Evolutionary conservation across 2,329 filamentous ascomycete species (phyloP), one percentile per base, ranked within the genome.

Genomic region (Rhynchosporium secalis): DNA sequence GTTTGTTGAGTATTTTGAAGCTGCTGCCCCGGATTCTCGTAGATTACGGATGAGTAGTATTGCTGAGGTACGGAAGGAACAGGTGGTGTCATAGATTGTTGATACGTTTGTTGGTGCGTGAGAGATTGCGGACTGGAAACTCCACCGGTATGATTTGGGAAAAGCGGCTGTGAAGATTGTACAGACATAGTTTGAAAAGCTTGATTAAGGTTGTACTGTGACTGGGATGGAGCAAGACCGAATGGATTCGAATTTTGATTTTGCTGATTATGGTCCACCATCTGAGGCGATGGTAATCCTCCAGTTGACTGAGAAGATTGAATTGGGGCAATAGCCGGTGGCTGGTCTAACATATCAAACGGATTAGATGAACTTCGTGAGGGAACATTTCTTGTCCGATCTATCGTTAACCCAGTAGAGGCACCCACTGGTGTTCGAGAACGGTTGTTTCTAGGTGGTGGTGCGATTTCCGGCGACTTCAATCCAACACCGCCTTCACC

Each of bases 101-200:
- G 73, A 28, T 76, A 74, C 5, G 71, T 38, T 62, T 70, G 78
- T 71, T 67, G 71, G 20, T 67, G 62, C 36, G 66, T 60, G 78
- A 80, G 63, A 79, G 80, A 65, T 75, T 76, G 63, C 36, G 76
- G 77, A 67, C 58, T 65, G 54, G 71, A 68, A 49, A 82, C 66
- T 28, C 85, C 90, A 59, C 90, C 89, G 1, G 90, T 93, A 59
- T 88, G 86, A 71, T 92, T 86, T 7, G 90, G 89, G 73, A 93
- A 92, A 36, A 92, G 78, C 43, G 85, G 84, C 68, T 86, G 85
- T 46, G 68, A 66, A 28, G 68, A 62, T 9, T 85, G 85, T 2
- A 96, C 78, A 43, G 90, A 86, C 75, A 96, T 81, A 65, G 84
- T 86, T 72, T 93, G 88, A 71, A 96, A 90, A 0, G 89, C 86